Percentiles rank a stretch among this genome's conserved stretches.
These are phyloP conservation scores for Trichosporon sp. DNA, from an alignment of 1,284 basidiomycete genomes.

Conservation along the genomic window DNA sequence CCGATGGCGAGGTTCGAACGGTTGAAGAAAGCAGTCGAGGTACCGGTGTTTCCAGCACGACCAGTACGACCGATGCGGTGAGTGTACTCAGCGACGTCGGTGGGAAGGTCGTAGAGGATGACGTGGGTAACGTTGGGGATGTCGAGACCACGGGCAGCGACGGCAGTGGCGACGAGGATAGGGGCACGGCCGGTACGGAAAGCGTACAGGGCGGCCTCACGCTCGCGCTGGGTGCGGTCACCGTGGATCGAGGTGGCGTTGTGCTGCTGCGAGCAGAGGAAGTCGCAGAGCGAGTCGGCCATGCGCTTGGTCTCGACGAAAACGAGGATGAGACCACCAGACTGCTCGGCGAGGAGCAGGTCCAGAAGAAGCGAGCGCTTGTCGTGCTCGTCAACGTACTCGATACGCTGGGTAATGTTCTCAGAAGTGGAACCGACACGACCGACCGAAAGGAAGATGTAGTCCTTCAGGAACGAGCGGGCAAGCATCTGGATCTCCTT, in stretches of 20 bases:
- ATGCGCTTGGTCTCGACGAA: slow-evolving; percentile 99
- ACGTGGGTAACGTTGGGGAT: slow-evolving; percentile 99
- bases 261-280: slow-evolving; percentile 80
- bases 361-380: slow-evolving; percentile 97
- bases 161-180: slow-evolving; percentile 96
- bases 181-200: slow-evolving; percentile 95
- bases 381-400: slow-evolving; percentile 96
- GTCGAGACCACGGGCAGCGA: slow-evolving; percentile 97
- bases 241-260: slow-evolving; percentile 97
- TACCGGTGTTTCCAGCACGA: slow-evolving; percentile 97
- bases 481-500: slow-evolving; percentile 98
- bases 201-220: slow-evolving; percentile 90
- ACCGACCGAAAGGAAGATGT: slow-evolving; percentile 97
- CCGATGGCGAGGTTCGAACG: slow-evolving; percentile 89
- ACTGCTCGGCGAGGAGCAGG: slow-evolving; percentile 77
- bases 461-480: slow-evolving; percentile 88
- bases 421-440: slow-evolving; percentile 98
- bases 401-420: slow-evolving; percentile 99
- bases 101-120: slow-evolving; percentile 91
- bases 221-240: slow-evolving; percentile 95
- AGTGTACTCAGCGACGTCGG: slow-evolving; percentile 98
- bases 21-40: slow-evolving; percentile 93
- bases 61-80: slow-evolving; percentile 99
- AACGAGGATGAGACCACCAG: slow-evolving; percentile 83
- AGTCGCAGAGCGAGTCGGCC: slow-evolving; percentile 98